Conservation (phyloP, 768 basidiomycete genomes). For the Gloeostereum incarnatum region DNA sequence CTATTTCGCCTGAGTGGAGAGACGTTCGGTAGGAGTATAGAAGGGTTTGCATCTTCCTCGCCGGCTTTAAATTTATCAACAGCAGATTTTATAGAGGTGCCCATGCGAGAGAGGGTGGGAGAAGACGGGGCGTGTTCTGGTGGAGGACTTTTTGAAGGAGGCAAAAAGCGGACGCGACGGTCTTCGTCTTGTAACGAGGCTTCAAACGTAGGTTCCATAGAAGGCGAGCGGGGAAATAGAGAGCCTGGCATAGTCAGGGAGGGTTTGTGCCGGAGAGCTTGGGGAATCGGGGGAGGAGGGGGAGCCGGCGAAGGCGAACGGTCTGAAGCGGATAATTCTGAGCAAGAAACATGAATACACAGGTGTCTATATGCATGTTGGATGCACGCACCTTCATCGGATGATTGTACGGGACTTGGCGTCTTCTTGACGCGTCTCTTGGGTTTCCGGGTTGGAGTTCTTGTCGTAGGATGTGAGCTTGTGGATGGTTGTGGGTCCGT, state of each 20-base stretch:
- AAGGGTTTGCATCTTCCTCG: slow-evolving; percentile 40
- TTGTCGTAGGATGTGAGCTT: slow-evolving; percentile 4
- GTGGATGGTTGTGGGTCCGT: no score
- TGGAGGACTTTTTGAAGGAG: slow-evolving; percentile 8
- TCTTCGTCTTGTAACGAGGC: slow-evolving; percentile 12
- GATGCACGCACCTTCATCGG: not conserved
- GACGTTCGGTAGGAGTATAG: slow-evolving; percentile 40
- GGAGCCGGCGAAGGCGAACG: slow-evolving; percentile 15
- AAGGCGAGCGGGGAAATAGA: slow-evolving; percentile 64
- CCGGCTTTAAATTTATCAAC: slow-evolving; percentile 35
- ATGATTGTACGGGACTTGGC: not conserved
- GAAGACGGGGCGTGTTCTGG: not conserved
- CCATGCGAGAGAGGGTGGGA: slow-evolving; percentile 12
- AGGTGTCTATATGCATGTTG: slow-evolving; percentile 7
- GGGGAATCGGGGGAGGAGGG: slow-evolving; percentile 22
- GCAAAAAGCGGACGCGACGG: slow-evolving; percentile 32
- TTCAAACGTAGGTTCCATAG: slow-evolving; percentile 37
- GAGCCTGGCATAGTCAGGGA: slow-evolving; percentile 72
- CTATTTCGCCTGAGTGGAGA: slow-evolving; percentile 18
- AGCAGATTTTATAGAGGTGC: slow-evolving; percentile 38
- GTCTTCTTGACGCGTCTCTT: slow-evolving; percentile 10
- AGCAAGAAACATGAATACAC: not conserved
- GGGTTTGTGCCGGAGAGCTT: slow-evolving; percentile 24
- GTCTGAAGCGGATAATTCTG: slow-evolving; percentile 14
- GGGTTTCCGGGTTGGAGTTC: slow-evolving; percentile 3